Evolutionary conservation across 2,329 filamentous ascomycete species (phyloP).

Genomic region (Fusarium austroafricanum): DNA sequence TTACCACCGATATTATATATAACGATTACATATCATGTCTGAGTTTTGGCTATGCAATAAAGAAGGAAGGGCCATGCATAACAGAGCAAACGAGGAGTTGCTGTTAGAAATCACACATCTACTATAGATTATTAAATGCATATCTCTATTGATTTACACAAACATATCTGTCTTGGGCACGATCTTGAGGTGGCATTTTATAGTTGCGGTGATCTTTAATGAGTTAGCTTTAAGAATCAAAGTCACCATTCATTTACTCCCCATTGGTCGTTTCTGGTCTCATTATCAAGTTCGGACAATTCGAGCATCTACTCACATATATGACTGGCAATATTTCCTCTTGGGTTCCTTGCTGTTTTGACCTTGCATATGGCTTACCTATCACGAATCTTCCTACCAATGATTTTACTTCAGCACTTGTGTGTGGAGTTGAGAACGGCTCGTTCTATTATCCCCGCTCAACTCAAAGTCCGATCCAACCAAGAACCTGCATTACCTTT

Average conservation of each 20-base stretch:
- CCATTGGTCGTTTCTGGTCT: too few relatives aligned
- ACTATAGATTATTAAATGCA: neutral
- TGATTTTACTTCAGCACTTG: too few relatives aligned
- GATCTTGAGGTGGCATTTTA: neutral
- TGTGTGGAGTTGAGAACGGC: neutral
- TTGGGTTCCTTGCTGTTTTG: neutral
- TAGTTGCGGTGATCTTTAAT: neutral
- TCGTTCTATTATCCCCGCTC: neutral
- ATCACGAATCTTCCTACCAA: neutral
- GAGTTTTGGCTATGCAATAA: conserved; percentile 13
- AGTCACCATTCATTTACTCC: neutral
- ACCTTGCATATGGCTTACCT: neutral
- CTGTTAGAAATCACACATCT: neutral
- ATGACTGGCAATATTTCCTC: neutral
- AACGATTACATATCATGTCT: conserved; percentile 4
- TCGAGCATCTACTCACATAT: too few relatives aligned
- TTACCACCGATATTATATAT: conserved; percentile 7
- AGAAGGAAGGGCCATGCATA: neutral
- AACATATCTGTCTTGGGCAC: neutral
- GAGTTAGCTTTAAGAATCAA: neutral
- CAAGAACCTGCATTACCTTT: neutral
- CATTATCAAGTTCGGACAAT: too few relatives aligned
- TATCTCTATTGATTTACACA: neutral
- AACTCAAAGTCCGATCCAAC: neutral
- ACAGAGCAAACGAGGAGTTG: conserved; percentile 11